A percentile compares a stretch with the other conserved stretches of the same genome.
Conservation (phyloP, 23 red algal species). For the Gracilaria vermiculophylla region DNA sequence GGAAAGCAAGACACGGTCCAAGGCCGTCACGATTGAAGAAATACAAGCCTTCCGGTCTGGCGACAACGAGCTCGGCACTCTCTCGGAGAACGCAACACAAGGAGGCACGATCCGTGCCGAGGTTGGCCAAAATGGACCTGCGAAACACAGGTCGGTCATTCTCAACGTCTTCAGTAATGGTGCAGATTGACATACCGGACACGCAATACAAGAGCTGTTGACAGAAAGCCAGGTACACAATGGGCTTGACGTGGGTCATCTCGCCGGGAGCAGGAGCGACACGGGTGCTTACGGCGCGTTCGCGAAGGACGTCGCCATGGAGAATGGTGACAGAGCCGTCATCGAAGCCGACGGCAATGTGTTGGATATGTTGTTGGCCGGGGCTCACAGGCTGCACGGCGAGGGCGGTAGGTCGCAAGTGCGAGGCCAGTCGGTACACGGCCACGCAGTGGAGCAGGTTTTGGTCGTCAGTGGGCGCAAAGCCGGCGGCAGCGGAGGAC, state of each 20-base stretch:
- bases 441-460: conserved; percentile 33
- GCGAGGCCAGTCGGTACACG: conserved; percentile 1
- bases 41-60: conserved; percentile 66
- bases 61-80: conserved; percentile 63
- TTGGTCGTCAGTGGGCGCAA: background rate
- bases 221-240: conserved; percentile 38
- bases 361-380: background rate
- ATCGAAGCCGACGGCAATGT: conserved; percentile 59
- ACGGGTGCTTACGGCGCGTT: conserved; percentile 24
- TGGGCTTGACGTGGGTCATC: conserved; percentile 38
- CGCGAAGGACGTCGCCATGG: conserved; percentile 19
- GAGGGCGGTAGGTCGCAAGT: conserved; percentile 32
- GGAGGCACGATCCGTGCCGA: background rate
- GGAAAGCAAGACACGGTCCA: conserved; percentile 79
- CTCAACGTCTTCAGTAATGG: background rate
- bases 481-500: background rate
- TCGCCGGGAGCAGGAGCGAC: conserved; percentile 63
- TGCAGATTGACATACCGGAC: conserved; percentile 24
- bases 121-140: conserved; percentile 26
- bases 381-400: background rate
- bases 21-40: conserved; percentile 81
- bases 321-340: conserved; percentile 53
- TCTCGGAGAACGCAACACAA: conserved; percentile 19
- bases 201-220: conserved; percentile 45
- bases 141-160: conserved; percentile 5